Base-by-base conservation (phyloP, 2,329 filamentous ascomycete species). In the Boeremia lycopersici region DNA sequence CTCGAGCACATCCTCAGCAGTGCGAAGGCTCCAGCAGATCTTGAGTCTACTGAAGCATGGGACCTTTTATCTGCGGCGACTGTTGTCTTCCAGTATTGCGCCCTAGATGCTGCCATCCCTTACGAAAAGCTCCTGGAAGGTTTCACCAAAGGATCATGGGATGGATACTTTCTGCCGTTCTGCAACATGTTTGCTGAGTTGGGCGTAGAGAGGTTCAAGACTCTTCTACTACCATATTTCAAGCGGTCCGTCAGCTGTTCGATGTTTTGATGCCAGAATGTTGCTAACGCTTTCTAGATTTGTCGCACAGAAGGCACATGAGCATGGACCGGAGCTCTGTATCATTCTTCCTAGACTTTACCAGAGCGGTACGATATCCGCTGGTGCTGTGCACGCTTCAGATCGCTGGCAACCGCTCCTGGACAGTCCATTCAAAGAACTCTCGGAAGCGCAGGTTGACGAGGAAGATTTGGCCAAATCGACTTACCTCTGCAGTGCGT, bases 181-280 rank as follows among this genome's bases (percentile, higher is more conserved):
- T 97, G 91, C 74, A 88, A 88, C 12, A 87, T 90, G 47, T 87
- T 95, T 63, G 88, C 90, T 0, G 84, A 91, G 48, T 79, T 96
- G 31, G 87, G 92, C 40, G 72, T 82, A 1, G 84, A 88, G 48
- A 84, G 90, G 34, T 99, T 98, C 69, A 84, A 86, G 48, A 87
- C 86, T 60, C 79, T 97, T n/a, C 82, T 96, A 29, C 80, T 93
- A 7, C 88, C 86, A 33, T 87, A 90, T 53, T 92, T 98, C 63
- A 90, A 96, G 73, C 91, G 85, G 84, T 90, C 76, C 43, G 61
- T 52, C 4, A 8, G n/a, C 10, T 34, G 6, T 23, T 23, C 19
- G 19, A n/a, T 33, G 3, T 19, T 2, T 33, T 13, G 12, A 1
- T 25, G 6, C 3, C 11, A 12, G 33, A 64, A 52, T 34, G n/a